A percentile compares a stretch with the other conserved stretches of the same genome.
Conservation (phyloP, 2,329 filamentous ascomycete species). For the Penicillium sp. region DNA sequence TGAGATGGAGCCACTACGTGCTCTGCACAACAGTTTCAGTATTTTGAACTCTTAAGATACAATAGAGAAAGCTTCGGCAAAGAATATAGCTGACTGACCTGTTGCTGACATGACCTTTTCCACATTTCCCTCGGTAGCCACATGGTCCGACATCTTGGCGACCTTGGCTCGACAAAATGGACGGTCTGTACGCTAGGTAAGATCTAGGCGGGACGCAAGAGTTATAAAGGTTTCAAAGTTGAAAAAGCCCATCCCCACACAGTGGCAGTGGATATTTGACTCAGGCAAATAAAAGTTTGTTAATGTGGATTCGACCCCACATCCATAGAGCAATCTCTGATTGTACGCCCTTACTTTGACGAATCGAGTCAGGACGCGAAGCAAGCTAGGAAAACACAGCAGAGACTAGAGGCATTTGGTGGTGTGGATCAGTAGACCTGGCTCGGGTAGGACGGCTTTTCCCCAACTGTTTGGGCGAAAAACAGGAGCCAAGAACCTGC, state of each 20-base stretch:
- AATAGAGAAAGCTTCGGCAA: not conserved
- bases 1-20: slow-evolving; percentile 10
- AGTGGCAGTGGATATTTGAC: slow-evolving; percentile 12
- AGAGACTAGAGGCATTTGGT: slow-evolving; percentile 12
- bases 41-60: not conserved
- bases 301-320: slow-evolving; percentile 21
- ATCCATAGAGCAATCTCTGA: slow-evolving; percentile 12
- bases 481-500: slow-evolving; percentile 12
- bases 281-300: slow-evolving; percentile 16
- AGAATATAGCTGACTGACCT: slow-evolving; percentile 11
- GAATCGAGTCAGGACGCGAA: slow-evolving; percentile 9
- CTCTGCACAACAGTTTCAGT: slow-evolving; percentile 9
- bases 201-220: slow-evolving; percentile 13
- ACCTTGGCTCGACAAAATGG: slow-evolving; percentile 3
- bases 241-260: slow-evolving; percentile 8
- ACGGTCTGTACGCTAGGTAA: slow-evolving; percentile 2
- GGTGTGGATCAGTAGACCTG: slow-evolving; percentile 20
- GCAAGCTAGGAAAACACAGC: slow-evolving; percentile 12
- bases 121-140: slow-evolving; percentile 19
- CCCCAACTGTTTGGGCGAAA: slow-evolving; percentile 12
- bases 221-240: slow-evolving; percentile 14
- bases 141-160: slow-evolving; percentile 19
- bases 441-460: slow-evolving; percentile 26
- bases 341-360: slow-evolving; percentile 16
- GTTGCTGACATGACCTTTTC: slow-evolving; percentile 21